Conservation (phyloP, 495 filamentous ascomycete species). For the Podospora bellae-mahoneyi region DNA sequence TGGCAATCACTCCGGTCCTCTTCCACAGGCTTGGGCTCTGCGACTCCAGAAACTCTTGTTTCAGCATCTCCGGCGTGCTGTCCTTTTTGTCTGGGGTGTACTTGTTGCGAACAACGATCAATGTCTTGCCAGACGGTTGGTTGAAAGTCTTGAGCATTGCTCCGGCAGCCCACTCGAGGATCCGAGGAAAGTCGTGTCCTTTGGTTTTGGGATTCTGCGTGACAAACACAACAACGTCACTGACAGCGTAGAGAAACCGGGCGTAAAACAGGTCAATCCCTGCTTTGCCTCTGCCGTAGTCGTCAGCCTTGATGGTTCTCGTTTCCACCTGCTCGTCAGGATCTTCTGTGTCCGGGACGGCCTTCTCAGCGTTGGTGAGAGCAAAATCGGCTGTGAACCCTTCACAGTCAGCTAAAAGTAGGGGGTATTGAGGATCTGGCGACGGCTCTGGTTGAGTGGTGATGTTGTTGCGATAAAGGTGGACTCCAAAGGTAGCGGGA, state of each 20-base stretch:
- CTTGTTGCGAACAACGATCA: constrained; percentile 11
- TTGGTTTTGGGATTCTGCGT: constrained; percentile 9
- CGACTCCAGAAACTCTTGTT: not conserved
- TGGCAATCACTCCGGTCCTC: not conserved
- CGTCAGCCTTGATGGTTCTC: constrained; percentile 6
- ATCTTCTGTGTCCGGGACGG: not conserved
- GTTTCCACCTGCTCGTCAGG: not conserved
- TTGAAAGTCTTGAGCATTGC: constrained; percentile 12
- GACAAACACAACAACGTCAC: constrained; percentile 12
- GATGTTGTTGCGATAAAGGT: not conserved
- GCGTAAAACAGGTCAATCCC: constrained; percentile 13
- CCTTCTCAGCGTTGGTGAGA: not conserved
- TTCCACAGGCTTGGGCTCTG: constrained; percentile 5
- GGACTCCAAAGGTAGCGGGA: not conserved
- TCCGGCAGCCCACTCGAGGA: constrained; percentile 13
- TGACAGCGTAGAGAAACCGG: constrained; percentile 11
- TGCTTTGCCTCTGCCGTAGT: constrained; percentile 4
- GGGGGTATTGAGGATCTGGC: constrained; percentile 3
- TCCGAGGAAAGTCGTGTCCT: constrained; percentile 9
- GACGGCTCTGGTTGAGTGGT: not conserved
- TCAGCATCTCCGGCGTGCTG: not conserved
- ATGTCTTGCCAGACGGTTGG: constrained; percentile 11
- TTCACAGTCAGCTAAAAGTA: constrained; percentile 12
- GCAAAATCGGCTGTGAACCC: constrained; percentile 8
- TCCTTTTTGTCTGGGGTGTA: not conserved